Conservation (phyloP, 768 basidiomycete genomes). For the Cystofilobasidium bisporidii region DNA sequence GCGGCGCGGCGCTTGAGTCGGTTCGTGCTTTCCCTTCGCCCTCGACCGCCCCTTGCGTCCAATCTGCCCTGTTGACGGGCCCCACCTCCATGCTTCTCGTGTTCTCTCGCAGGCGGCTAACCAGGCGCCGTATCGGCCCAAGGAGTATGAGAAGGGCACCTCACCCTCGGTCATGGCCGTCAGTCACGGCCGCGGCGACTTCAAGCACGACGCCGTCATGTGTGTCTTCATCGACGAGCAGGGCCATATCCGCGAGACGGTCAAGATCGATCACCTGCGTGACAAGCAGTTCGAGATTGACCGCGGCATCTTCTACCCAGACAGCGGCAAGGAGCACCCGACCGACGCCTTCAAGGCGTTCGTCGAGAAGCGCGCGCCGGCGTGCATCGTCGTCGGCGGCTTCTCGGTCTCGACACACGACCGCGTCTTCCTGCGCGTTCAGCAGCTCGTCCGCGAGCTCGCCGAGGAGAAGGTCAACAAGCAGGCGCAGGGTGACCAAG, state of each 20-base stretch:
- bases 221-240: constrained; percentile 77
- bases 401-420: constrained; percentile 66
- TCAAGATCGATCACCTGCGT: constrained; percentile 78
- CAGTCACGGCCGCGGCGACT: constrained; percentile 93
- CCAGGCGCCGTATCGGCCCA: constrained; percentile 60
- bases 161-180: constrained; percentile 70
- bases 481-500: not conserved
- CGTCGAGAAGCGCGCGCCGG: constrained; percentile 70
- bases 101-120: constrained; percentile 60
- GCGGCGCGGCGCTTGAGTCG: constrained; percentile 57
- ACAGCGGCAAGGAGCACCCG: constrained; percentile 1
- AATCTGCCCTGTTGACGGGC: not conserved
- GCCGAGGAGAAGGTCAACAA: constrained; percentile 29
- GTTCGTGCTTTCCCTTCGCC: constrained; percentile 42
- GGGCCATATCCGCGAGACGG: constrained; percentile 81
- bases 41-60: no score
- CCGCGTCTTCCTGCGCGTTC: constrained; percentile 33
- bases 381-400: constrained; percentile 80
- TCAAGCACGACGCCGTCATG: constrained; percentile 76
- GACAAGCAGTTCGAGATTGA: constrained; percentile 43
- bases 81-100: not conserved
- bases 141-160: constrained; percentile 61
- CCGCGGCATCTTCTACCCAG: not conserved
- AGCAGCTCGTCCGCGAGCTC: constrained; percentile 32
- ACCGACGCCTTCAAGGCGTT: constrained; percentile 62